phyloP scores from a whole-genome alignment of 2,329 filamentous ascomycete species.

The Exophiala oligosperma region DNA sequence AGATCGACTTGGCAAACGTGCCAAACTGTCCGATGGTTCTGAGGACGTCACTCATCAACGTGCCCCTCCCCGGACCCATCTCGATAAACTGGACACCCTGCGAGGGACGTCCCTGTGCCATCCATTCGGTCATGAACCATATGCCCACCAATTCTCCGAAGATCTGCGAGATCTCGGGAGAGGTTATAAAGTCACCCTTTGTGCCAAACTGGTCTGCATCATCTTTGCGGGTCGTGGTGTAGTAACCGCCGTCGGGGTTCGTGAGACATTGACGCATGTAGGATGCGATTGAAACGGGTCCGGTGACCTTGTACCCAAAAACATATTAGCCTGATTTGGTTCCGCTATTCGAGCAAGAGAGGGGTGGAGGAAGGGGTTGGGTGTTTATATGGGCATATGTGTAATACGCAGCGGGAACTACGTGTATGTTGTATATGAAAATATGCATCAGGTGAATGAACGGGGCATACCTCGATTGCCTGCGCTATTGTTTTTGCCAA shows the following conservation, averaged over 20 bases:
- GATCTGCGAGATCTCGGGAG: slow-evolving; percentile 93
- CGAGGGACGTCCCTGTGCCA: slow-evolving; percentile 76
- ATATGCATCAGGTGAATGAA: too few species aligned
- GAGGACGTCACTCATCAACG: slow-evolving; percentile 94
- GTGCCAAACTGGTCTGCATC: slow-evolving; percentile 77
- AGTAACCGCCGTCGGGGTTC: slow-evolving; percentile 86
- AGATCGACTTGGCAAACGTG: slow-evolving; percentile 71
- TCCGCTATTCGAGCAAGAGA: too few species aligned
- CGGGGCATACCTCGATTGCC: slow-evolving; percentile 70
- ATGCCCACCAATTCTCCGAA: slow-evolving; percentile 93
- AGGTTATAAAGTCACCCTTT: slow-evolving; percentile 94
- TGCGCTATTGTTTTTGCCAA: slow-evolving; percentile 83
- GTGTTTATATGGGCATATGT: background rate
- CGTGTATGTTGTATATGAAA: too few species aligned
- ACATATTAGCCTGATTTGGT: background rate
- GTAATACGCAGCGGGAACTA: too few species aligned
- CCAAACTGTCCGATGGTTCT: slow-evolving; percentile 84
- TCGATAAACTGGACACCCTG: slow-evolving; percentile 86
- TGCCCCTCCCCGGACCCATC: slow-evolving; percentile 89
- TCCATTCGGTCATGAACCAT: slow-evolving; percentile 97
- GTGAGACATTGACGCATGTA: slow-evolving; percentile 99
- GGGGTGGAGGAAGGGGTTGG: background rate
- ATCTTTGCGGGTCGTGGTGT: slow-evolving; percentile 69
- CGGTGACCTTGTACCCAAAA: slow-evolving; percentile 63
- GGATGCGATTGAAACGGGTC: slow-evolving; percentile 84